Conservation (phyloP, 2,329 filamentous ascomycete genomes). For the Epichloe aotearoae region DNA sequence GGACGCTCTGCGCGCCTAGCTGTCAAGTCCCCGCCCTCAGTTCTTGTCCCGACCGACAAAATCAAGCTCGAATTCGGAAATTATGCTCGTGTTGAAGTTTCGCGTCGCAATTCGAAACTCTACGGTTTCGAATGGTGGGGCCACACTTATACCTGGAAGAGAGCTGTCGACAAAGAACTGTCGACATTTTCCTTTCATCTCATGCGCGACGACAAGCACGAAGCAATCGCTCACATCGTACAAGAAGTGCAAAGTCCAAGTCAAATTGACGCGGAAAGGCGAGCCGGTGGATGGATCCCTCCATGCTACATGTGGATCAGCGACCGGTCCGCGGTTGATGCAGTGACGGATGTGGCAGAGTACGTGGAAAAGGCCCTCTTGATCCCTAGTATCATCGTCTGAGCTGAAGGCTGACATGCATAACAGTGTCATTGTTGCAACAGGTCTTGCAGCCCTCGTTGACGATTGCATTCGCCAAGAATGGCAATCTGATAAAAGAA, state of each 20-base stretch:
- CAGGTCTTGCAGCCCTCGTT: slow-evolving; percentile 76
- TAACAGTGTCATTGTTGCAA: slow-evolving; percentile 68
- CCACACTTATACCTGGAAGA: slow-evolving; percentile 70
- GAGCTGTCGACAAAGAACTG: slow-evolving; percentile 58
- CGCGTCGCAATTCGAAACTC: slow-evolving; percentile 54
- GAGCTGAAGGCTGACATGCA: slow-evolving; percentile 12
- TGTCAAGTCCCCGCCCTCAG: slow-evolving; percentile 14
- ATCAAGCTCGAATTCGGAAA: slow-evolving; percentile 94
- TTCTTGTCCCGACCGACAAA: slow-evolving; percentile 52
- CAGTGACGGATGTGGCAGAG: slow-evolving; percentile 74
- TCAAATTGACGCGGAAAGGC: slow-evolving; percentile 58
- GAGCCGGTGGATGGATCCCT: slow-evolving; percentile 77
- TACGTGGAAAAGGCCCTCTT: slow-evolving; percentile 30
- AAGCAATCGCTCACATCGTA: slow-evolving; percentile 68
- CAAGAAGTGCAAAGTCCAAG: slow-evolving; percentile 61
- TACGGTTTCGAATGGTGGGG: slow-evolving; percentile 97
- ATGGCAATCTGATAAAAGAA: slow-evolving; percentile 36
- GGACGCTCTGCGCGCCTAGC: slow-evolving; percentile 1
- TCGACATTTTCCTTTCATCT: slow-evolving; percentile 66
- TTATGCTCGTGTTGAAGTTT: slow-evolving; percentile 83
- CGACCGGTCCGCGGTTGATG: slow-evolving; percentile 55
- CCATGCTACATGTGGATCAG: slow-evolving; percentile 86
- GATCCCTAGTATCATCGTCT: no score
- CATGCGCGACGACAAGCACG: slow-evolving; percentile 45
- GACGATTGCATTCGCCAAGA: slow-evolving; percentile 81